phyloP scores from a whole-genome alignment of 306 rosid genomes.

The Gleditsia sinensis region DNA sequence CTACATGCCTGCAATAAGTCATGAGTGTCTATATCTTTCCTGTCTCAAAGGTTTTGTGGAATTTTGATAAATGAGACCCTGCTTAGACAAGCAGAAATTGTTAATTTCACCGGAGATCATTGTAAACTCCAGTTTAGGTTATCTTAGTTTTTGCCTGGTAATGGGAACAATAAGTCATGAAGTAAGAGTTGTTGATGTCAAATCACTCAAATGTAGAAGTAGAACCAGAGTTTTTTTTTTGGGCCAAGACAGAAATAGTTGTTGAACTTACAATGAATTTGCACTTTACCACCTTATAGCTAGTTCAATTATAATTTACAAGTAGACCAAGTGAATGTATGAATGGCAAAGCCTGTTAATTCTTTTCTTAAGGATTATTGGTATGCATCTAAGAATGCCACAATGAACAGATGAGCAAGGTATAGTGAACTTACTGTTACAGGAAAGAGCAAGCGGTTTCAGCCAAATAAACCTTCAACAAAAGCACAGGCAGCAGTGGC shows the following conservation, averaged over 20 bases:
- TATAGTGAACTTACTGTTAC: slow-evolving; percentile 35
- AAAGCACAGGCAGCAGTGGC: slow-evolving; percentile 91
- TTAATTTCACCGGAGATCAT: neutral
- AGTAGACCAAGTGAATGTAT: slow-evolving; percentile 18
- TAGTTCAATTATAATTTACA: neutral
- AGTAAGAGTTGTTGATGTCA: neutral
- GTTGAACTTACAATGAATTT: neutral
- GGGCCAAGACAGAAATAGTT: slow-evolving; percentile 3
- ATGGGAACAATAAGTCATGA: neutral
- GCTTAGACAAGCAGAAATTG: slow-evolving; percentile 1
- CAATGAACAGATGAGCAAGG: slow-evolving; percentile 1
- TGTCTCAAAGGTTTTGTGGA: neutral
- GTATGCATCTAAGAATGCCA: slow-evolving; percentile 10
- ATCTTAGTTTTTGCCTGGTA: neutral
- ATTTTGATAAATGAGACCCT: neutral
- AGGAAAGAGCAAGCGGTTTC: slow-evolving; percentile 94
- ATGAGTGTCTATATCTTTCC: neutral
- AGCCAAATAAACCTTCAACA: slow-evolving; percentile 84
- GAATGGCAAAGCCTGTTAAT: slow-evolving; percentile 4
- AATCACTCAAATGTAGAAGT: slow-evolving; percentile 1
- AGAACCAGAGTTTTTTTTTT: too few species aligned
- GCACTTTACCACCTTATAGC: neutral
- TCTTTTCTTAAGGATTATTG: slow-evolving; percentile 23
- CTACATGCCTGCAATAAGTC: neutral
- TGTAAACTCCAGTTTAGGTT: neutral